Base-by-base conservation (phyloP, 805 yeast genomes). In the Lachancea kluyveri region DNA sequence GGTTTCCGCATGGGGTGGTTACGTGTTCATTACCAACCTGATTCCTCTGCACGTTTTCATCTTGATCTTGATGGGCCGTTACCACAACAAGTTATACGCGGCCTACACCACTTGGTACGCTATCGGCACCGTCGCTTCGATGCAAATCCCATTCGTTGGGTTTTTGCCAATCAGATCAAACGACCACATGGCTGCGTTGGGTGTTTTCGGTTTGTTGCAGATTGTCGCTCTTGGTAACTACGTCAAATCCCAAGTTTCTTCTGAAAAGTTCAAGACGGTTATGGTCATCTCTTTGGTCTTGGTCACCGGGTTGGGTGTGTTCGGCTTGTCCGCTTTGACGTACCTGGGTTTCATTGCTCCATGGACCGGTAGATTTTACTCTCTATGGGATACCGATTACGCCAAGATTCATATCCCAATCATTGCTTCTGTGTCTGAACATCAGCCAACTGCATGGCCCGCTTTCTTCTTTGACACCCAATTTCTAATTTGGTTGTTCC, bases 1-100 rank as follows among this genome's bases (percentile, higher is more conserved):
- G 99, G 99, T 92, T 31, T 79, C 94, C 28, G 98, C 99, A 8
- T 88, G 99, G 96, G 99, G 99, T 68, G 99, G 99, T 17, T 92
- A 92, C 57, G 99, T 94, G 31, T 92, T 92, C 68, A 94, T 92
- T 63, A 92, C 99, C 38, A 92, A 92, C 65, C 77, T 94, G 69
- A 86, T 92, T 50, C 98, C 98, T 28, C 68, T 92, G 47, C 99
- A 92, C 57, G 87, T 88, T 16, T 88, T 92, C 53, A 88, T 86
- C 30, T 68, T 92, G 54, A 62, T 92, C 32, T 63, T 85, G 44
- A 92, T 92, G 97, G 98, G 98, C 31, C 79, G 98, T 52, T 92
- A 87, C 61, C 74, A 74, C 46, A 78, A 78, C 48, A 76, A 78
- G 44, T 58, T 92, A 36, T 92, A 92, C 59, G 77, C 94, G 12